Conservation (phyloP, 495 filamentous ascomycete genomes). For the Aspergillus steynii region DNA sequence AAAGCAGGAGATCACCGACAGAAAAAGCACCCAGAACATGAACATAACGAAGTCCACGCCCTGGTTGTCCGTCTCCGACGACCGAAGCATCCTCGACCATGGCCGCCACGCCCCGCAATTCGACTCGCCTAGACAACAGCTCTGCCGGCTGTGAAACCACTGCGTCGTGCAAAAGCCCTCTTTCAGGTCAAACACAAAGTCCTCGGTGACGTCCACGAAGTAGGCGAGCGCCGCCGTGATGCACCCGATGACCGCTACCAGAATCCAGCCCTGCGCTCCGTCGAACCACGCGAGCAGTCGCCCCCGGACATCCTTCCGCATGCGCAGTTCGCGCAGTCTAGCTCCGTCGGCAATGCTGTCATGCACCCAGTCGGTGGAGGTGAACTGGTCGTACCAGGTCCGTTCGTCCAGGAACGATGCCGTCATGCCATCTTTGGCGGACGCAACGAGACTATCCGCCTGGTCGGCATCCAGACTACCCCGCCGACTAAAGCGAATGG, state of each 20-base stretch:
- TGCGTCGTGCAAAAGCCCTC: slow-evolving; percentile 76
- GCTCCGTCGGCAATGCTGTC: slow-evolving; percentile 95
- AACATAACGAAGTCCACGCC: slow-evolving; percentile 78
- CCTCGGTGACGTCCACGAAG: slow-evolving; percentile 83
- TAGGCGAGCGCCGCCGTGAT: slow-evolving; percentile 86
- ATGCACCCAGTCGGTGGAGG: slow-evolving; percentile 97
- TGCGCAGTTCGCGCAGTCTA: slow-evolving; percentile 78
- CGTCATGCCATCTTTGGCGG: slow-evolving; percentile 57
- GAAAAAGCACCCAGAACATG: slow-evolving; percentile 64
- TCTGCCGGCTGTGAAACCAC: slow-evolving; percentile 73
- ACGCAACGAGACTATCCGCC: slow-evolving; percentile 47
- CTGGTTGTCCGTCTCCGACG: slow-evolving; percentile 51
- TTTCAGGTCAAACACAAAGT: slow-evolving; percentile 84
- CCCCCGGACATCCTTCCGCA: slow-evolving; percentile 80
- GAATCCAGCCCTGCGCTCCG: slow-evolving; percentile 89
- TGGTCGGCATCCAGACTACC: slow-evolving; percentile 34
- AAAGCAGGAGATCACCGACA: slow-evolving; percentile 73
- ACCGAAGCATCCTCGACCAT: slow-evolving; percentile 69
- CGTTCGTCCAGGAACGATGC: slow-evolving; percentile 72
- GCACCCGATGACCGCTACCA: slow-evolving; percentile 88
- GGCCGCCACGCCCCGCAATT: slow-evolving; percentile 71
- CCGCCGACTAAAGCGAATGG: slow-evolving; percentile 53
- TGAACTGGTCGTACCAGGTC: slow-evolving; percentile 99
- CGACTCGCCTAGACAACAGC: slow-evolving; percentile 68
- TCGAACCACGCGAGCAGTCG: slow-evolving; percentile 77